phyloP scores from a whole-genome alignment of 2,329 filamentous ascomycete species.

The Botrytis cinerea region DNA sequence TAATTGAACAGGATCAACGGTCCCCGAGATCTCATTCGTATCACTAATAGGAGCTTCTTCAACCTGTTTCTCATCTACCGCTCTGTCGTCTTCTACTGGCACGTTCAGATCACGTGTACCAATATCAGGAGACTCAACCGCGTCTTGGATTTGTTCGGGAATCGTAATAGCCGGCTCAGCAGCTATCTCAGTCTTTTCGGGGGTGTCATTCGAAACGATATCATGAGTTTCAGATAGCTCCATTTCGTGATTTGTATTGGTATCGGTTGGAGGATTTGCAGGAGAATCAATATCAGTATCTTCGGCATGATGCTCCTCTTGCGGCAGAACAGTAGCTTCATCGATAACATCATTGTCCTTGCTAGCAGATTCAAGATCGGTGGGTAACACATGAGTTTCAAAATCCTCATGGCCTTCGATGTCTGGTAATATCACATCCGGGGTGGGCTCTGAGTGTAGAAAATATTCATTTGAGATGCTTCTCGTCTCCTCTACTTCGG shows the following conservation, averaged over 20 bases:
- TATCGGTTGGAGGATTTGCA: not conserved
- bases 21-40: not conserved
- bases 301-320: constrained; percentile 12
- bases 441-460: not conserved
- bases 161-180: not conserved
- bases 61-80: too few species aligned
- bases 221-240: not conserved
- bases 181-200: not conserved
- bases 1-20: not conserved
- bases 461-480: not conserved
- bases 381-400: not conserved
- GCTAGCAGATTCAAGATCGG: not conserved
- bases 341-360: not conserved
- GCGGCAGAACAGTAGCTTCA: not conserved
- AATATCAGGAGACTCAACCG: not conserved
- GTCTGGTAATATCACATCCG: not conserved
- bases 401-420: not conserved
- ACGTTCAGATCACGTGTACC: not conserved
- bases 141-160: not conserved
- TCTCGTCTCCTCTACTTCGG: not conserved
- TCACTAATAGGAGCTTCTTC: not conserved
- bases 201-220: not conserved
- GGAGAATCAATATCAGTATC: not conserved
- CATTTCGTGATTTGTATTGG: not conserved
- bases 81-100: not conserved